Evolutionary conservation across 352 stramenopile species (phyloP).

Genomic region (Pythium grandisporangium): DNA sequence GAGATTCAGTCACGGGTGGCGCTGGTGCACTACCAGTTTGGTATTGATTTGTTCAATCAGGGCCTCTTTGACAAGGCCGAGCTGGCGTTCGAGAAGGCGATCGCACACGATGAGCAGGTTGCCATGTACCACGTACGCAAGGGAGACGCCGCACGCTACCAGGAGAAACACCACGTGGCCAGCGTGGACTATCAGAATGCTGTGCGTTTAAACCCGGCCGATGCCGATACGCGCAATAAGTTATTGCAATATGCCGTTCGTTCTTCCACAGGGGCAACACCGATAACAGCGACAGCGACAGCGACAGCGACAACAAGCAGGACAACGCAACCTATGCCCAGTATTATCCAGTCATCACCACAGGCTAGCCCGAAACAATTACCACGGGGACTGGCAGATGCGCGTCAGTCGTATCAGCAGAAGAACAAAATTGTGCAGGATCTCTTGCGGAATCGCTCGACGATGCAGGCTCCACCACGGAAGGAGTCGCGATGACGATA

Average conservation of each 20-base stretch:
- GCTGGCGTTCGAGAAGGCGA: slow-evolving; percentile 56
- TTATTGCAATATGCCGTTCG: slow-evolving; percentile 41
- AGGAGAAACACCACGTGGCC: slow-evolving; percentile 53
- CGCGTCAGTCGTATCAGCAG: slow-evolving; percentile 32
- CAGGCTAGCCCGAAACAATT: too few species aligned
- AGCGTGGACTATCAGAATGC: slow-evolving; percentile 40
- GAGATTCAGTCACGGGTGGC: slow-evolving; percentile 50
- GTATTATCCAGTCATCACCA: too few species aligned
- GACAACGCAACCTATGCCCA: too few species aligned
- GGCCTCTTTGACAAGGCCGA: slow-evolving; percentile 65
- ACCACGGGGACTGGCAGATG: slow-evolving; percentile 11
- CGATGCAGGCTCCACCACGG: slow-evolving; percentile 21
- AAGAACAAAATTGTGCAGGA: slow-evolving; percentile 52
- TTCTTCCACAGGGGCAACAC: too few species aligned
- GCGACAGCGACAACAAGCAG: background rate
- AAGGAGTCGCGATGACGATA: slow-evolving; percentile 6
- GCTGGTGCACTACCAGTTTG: slow-evolving; percentile 78
- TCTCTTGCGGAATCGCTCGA: slow-evolving; percentile 36
- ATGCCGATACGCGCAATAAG: slow-evolving; percentile 54
- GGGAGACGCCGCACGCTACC: slow-evolving; percentile 63
- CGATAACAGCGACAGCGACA: background rate
- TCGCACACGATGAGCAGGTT: slow-evolving; percentile 40
- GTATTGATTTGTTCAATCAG: slow-evolving; percentile 69
- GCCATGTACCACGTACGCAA: slow-evolving; percentile 58
- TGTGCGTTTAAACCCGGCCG: slow-evolving; percentile 39